Base-by-base conservation (phyloP, 2,329 filamentous ascomycete genomes). In the Monilinia fructigena region DNA sequence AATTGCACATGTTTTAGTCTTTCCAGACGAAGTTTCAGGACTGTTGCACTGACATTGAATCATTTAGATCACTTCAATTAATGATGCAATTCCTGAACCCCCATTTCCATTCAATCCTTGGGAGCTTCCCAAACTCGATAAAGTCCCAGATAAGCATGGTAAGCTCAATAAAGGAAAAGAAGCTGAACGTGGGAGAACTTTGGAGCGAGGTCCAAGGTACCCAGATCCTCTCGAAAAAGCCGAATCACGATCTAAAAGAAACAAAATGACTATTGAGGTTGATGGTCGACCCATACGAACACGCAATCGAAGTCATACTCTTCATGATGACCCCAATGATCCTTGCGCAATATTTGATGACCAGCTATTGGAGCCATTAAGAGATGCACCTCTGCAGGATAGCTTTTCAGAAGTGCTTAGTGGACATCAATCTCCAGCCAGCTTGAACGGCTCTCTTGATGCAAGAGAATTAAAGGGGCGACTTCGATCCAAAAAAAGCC, bases 331-430 rank as follows among this genome's bases (percentile, higher is more conserved):
- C 50, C 74, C 74, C 10, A 66, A 58, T 3, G 72, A 74, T 68
- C 70, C 69, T 18, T 66, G 65, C 55, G 74, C 73, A 5, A 66
- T 71, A 26, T 65, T 76, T 3, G 75, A 76, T 31, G 74, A 76
- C 55, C 61, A 70, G 23, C 28, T 76, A 26, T 66, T 76, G 11
- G 75, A 76, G 45, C 74, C 75, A 28, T 73, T 71, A 31, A 71
- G 72, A 45, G 67, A 70, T 48, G 58, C 65, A n/a, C 63, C 63
- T 26, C 59, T 72, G 14, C 72, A 70, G 55, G 68, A 66, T 52
- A 72, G 68, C 52, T 66, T 76, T 1, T 73, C 70, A 0, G 73
- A 74, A 52, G 66, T 73, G 3, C 70, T 75, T 28, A 64, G 58
- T 56, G 58, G 66, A 55, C 35, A 50, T 45, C 53, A 50, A 3